Percentiles rank a stretch among this genome's conserved stretches.
These are phyloP conservation scores for Paramecium caudatum DNA, from an alignment of 73 alveolate genomes.

Conservation along the genomic window DNA sequence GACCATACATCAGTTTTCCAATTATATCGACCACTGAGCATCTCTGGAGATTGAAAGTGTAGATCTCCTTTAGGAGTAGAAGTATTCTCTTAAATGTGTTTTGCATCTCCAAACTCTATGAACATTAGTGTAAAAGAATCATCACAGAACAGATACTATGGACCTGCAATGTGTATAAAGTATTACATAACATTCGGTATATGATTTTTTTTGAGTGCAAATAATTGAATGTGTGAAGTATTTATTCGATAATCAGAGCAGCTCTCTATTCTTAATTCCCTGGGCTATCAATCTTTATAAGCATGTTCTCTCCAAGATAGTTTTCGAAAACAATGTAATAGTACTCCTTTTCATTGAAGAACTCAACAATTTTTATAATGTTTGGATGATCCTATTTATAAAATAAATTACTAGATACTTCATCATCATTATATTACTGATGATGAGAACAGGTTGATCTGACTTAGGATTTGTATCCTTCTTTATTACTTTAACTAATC, in stretches of 20 bases:
- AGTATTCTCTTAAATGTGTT: neutral
- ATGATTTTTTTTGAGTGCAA: conserved; percentile 52
- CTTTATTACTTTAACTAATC: neutral
- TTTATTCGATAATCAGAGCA: neutral
- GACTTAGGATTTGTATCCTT: neutral
- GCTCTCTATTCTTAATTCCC: neutral
- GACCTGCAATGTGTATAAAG: neutral
- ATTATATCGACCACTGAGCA: conserved; percentile 61
- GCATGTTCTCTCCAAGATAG: neutral
- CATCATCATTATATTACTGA: neutral
- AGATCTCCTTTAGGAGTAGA: neutral
- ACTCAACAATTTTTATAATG: conserved; percentile 37
- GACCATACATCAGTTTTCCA: conserved; percentile 70
- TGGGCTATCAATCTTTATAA: neutral
- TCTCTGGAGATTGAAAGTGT: conserved; percentile 72
- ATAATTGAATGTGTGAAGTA: conserved; percentile 9
- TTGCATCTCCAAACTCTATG: conserved; percentile 40
- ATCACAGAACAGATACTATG: neutral
- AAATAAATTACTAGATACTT: neutral
- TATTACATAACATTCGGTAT: conserved; percentile 10
- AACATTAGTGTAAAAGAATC: neutral
- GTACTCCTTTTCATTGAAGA: neutral
- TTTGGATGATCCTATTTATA: conserved; percentile 60
- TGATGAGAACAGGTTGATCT: conserved; percentile 3
- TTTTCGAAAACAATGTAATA: neutral